Evolutionary conservation across 495 filamentous ascomycete genomes (phyloP).

Genomic region (Xylaria cubensis): DNA sequence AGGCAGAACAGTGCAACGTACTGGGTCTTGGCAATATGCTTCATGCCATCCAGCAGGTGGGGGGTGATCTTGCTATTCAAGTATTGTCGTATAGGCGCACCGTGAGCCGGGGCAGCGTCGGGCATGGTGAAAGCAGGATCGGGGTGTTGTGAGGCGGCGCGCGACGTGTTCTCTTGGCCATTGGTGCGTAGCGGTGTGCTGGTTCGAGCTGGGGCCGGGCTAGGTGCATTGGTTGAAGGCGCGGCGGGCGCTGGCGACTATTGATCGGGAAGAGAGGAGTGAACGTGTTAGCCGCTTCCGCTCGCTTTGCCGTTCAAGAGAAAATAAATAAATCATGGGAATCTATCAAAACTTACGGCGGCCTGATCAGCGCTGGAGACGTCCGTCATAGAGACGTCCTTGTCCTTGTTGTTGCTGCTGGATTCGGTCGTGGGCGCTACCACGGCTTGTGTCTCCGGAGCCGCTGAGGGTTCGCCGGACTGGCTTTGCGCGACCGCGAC

Average conservation of each 20-base stretch:
- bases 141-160: constrained; percentile 61
- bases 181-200: constrained; percentile 44
- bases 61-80: constrained; percentile 88
- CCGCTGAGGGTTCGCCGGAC: not conserved
- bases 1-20: constrained; percentile 52
- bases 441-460: not conserved
- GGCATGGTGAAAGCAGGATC: constrained; percentile 58
- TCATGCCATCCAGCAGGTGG: constrained; percentile 89
- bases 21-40: constrained; percentile 82
- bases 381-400: constrained; percentile 24
- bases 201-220: constrained; percentile 51
- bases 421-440: constrained; percentile 25
- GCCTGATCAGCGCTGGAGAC: constrained; percentile 33
- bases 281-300: constrained; percentile 31
- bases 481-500: not conserved
- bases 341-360: constrained; percentile 30
- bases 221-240: constrained; percentile 43
- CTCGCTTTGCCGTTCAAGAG: constrained; percentile 27
- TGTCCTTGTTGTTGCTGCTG: not conserved
- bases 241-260: constrained; percentile 38
- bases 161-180: constrained; percentile 38
- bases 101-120: constrained; percentile 66
- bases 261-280: constrained; percentile 9
- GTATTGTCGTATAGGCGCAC: constrained; percentile 85
- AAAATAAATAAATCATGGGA: too few relatives aligned